Evolutionary conservation across 2,329 filamentous ascomycete species (phyloP), one percentile per base, ranked within the genome.

Genomic region (Malbranchea cinnamomea): DNA sequence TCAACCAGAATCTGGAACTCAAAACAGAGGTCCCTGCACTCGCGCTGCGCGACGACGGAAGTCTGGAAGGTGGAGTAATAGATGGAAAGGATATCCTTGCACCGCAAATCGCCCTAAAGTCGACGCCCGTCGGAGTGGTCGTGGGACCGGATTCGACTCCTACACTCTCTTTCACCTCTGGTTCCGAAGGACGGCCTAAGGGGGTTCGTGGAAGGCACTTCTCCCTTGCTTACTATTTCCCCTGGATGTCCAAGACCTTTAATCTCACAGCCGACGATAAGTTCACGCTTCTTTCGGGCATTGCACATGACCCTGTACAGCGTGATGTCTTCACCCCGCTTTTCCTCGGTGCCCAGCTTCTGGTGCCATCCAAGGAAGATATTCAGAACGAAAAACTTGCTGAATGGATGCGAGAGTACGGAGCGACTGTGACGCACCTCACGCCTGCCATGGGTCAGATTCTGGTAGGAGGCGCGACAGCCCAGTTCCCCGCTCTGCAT

Each of bases 371-470:
- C 7, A 70, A 70, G 34, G 84, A 93, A 38, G 74, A 84, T 42
- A 95, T 95, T 36, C 71, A 77, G 31, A 79, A 94, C 50, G 85
- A 93, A 56, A 74, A 67, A 44, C 63, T 94, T 9, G 77, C 77
- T 4, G 83, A 92, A 47, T 98, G 89, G 89, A 82, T 94, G 67
- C 64, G 67, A 30, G 70, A 77, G 30, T 70, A 79, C 47, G 59
- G 67, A 32, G 72, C 79, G 2, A 92, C 76, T 10, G 79, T 84
- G 12, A 83, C 78, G 8, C 89, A 95, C 54, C 59, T 95, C 22
- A 98, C 89, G 1, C 89, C 89, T 6, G 89, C 89, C 34, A 94
- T 95, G 85, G 85, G 85, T 32, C 82, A 94, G 44, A 89, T 95
- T 37, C 61, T 95, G 2, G 76, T 87, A n/a, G 85, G 84, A 24